These are phyloP conservation scores for Aquilaria agallochum DNA, from an alignment of 441 rosid genomes.

Conservation along the genomic window DNA sequence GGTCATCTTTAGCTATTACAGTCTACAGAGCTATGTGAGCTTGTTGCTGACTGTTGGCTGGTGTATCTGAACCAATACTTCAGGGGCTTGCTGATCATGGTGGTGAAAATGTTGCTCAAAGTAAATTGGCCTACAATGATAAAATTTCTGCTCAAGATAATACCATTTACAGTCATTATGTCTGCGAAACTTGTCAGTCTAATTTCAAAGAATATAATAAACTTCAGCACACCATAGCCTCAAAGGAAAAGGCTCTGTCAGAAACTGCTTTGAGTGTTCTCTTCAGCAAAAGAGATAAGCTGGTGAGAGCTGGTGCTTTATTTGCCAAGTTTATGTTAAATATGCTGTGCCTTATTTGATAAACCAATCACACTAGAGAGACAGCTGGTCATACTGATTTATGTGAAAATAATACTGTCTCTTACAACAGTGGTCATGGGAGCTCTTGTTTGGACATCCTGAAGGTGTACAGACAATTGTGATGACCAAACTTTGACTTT, in stretches of 20 bases:
- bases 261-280: conserved; percentile 53
- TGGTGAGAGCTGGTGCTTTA: conserved; percentile 37
- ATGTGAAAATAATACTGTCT: neutral
- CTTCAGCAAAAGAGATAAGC: conserved; percentile 52
- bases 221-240: conserved; percentile 29
- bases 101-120: conserved; percentile 23
- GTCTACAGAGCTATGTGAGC: conserved; percentile 2
- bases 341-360: conserved; percentile 8
- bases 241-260: conserved; percentile 41
- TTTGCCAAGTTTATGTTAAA: conserved; percentile 11
- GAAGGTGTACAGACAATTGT: neutral
- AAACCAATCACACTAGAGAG: neutral
- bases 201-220: conserved; percentile 32
- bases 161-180: conserved; percentile 15
- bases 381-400: neutral
- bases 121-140: conserved; percentile 17
- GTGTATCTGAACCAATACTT: conserved; percentile 14
- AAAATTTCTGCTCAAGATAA: conserved; percentile 16
- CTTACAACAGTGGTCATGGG: neutral
- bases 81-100: conserved; percentile 17
- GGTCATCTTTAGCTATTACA: conserved; percentile 3
- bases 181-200: conserved; percentile 23
- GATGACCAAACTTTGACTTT: neutral
- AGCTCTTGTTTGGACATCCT: neutral
- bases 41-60: conserved; percentile 22